phyloP scores from a whole-genome alignment of 78 protist genomes.

The Dictyostelium capitatum region DNA sequence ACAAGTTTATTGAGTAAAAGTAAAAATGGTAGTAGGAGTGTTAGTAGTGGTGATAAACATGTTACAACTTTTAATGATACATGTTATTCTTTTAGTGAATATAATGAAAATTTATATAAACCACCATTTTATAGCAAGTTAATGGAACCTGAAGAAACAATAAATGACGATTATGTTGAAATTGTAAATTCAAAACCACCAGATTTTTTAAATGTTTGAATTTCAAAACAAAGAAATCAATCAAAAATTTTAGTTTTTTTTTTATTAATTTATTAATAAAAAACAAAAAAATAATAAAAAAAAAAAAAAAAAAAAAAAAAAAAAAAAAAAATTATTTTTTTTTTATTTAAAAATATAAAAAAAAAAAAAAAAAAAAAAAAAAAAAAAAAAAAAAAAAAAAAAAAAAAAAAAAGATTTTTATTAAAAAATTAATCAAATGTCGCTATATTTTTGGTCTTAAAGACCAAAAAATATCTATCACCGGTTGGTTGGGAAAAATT shows the following conservation, averaged over 20 bases:
- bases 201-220: not conserved
- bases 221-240: too few relatives aligned
- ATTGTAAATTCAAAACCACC: not conserved
- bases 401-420: not conserved
- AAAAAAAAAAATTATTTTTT: too few relatives aligned
- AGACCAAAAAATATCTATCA: too few relatives aligned
- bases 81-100: conserved; percentile 13
- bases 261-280: too few relatives aligned
- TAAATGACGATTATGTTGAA: not conserved
- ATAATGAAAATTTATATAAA: conserved; percentile 19
- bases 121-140: not conserved
- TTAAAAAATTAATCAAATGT: too few relatives aligned
- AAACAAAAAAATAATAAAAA: too few relatives aligned
- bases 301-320: too few relatives aligned
- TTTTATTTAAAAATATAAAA: not conserved
- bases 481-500: too few relatives aligned
- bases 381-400: not conserved
- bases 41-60: not conserved
- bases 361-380: not conserved
- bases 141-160: conserved; percentile 24
- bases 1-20: not conserved
- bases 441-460: too few relatives aligned
- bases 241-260: too few relatives aligned
- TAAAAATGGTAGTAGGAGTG: not conserved
- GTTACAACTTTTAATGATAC: not conserved